phyloP scores from a whole-genome alignment of 495 filamentous ascomycete genomes.

The Aspergillus olivimuriae region DNA sequence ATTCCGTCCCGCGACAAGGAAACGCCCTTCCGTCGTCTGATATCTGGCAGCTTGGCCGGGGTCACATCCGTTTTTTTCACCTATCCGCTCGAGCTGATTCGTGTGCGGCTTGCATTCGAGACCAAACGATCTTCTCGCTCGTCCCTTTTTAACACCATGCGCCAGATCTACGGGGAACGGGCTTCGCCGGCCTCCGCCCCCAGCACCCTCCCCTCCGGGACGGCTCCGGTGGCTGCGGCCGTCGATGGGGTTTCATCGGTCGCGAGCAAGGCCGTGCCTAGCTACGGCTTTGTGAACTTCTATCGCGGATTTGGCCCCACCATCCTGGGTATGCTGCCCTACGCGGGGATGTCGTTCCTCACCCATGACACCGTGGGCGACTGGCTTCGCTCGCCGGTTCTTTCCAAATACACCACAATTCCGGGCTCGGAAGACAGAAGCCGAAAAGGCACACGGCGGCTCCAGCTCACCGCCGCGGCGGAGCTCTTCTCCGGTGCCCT shows the following conservation, averaged over 20 bases:
- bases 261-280: slow-evolving; percentile 43
- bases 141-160: slow-evolving; percentile 64
- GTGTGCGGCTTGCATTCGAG: slow-evolving; percentile 91
- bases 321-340: slow-evolving; percentile 88
- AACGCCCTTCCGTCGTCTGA: slow-evolving; percentile 68
- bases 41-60: slow-evolving; percentile 76
- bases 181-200: slow-evolving; percentile 24
- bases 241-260: slow-evolving; percentile 30
- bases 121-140: slow-evolving; percentile 63
- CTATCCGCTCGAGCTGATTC: slow-evolving; percentile 86
- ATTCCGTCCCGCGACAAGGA: slow-evolving; percentile 69
- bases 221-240: slow-evolving; percentile 16
- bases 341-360: slow-evolving; percentile 95
- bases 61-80: slow-evolving; percentile 90
- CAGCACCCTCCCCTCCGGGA: slow-evolving; percentile 3
- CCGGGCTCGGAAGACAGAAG: slow-evolving; percentile 26
- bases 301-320: slow-evolving; percentile 92
- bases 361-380: slow-evolving; percentile 87
- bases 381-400: slow-evolving; percentile 56
- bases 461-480: slow-evolving; percentile 59
- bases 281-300: slow-evolving; percentile 76
- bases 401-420: slow-evolving; percentile 64
- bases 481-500: slow-evolving; percentile 78
- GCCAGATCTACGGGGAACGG: slow-evolving; percentile 76
- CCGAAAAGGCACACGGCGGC: slow-evolving; percentile 23